Base-by-base conservation (phyloP, 768 basidiomycete species). In the Auriscalpium orientale region DNA sequence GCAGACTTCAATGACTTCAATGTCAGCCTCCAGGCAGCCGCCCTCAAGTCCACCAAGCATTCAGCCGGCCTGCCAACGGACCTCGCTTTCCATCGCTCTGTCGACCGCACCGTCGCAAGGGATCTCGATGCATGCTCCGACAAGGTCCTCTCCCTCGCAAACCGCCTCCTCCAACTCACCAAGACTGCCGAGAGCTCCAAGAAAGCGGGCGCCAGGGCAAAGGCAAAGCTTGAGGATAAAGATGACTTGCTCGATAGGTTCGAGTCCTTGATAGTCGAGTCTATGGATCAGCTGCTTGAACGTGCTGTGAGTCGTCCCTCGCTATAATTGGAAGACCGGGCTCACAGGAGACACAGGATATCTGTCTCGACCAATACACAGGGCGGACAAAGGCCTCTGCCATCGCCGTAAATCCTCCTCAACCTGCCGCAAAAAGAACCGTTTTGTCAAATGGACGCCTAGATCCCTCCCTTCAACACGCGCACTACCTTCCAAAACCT, bases 231-330 rank as follows among this genome's bases (percentile, higher is more conserved):
- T 51, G 75, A 78, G 54, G 80, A 74, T 54, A 80, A 89, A 65
- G 92, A 97, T 62, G 89, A 94, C 70, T 79, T 95, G 3, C 70
- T 90, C 35, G 95, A 97, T 67, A 83, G 81, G 60, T 95, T 93
- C 67, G 80, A 88, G 61, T 75, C 81, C 16, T 69, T 82, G 20
- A 78, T 95, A 2, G 86, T 91, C n/a, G 91, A 93, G 65, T 74
- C 82, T 0, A 81, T 95, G 77, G 95, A 99, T 67, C 78, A 80
- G 48, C 68, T 98, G 52, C 70, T 97, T 56, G 97, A 98, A 70
- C 78, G 83, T 52, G 89, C 91, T 4, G 92, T 89, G 63, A 70
- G 83, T 70, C 22, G 13, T 53, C 16, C 53, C 51, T 36, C 12
- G 43, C 55, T 20, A 46, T 28, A 44, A 52, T 43, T 49, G 28